Conservation (phyloP, 75 land plant species). For the Cupressus sempervirens region DNA sequence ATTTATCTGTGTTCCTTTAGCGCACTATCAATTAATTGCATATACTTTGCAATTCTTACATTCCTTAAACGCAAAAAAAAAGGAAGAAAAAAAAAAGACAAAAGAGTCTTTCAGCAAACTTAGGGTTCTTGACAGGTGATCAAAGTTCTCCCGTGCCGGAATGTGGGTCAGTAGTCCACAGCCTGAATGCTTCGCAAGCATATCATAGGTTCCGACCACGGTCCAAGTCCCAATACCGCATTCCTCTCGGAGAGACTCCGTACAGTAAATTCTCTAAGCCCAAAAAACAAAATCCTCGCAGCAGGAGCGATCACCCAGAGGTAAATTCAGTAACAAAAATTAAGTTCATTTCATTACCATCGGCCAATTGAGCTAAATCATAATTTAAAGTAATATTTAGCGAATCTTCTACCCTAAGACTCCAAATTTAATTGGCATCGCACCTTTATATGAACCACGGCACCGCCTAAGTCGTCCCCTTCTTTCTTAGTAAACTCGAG, state of each 20-base stretch:
- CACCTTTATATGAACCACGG: constrained; percentile 47
- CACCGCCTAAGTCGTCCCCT: constrained; percentile 41
- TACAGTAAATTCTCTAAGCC: too few species aligned
- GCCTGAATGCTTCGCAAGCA: too few species aligned
- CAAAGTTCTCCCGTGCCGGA: not conserved
- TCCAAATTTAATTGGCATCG: not conserved
- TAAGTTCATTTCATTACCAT: too few species aligned
- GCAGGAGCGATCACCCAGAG: too few species aligned
- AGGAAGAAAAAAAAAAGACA: not conserved
- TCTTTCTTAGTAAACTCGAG: constrained; percentile 49
- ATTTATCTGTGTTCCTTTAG: not conserved
- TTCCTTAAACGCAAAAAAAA: not conserved
- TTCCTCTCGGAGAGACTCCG: too few species aligned
- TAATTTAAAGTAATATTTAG: too few species aligned
- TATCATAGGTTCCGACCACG: too few species aligned
- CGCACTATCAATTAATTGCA: not conserved
- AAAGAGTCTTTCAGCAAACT: not conserved
- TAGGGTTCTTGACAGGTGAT: not conserved
- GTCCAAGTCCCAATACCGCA: too few species aligned
- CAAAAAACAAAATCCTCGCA: too few species aligned
- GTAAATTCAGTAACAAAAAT: too few species aligned
- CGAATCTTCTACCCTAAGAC: not conserved
- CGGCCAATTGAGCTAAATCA: too few species aligned
- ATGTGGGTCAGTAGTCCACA: too few species aligned
- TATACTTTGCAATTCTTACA: not conserved